Percentiles rank a stretch among this genome's conserved stretches.
Evolutionary conservation across 2,329 filamentous ascomycete genomes (phyloP).

Genomic region (Eutypa lata): DNA sequence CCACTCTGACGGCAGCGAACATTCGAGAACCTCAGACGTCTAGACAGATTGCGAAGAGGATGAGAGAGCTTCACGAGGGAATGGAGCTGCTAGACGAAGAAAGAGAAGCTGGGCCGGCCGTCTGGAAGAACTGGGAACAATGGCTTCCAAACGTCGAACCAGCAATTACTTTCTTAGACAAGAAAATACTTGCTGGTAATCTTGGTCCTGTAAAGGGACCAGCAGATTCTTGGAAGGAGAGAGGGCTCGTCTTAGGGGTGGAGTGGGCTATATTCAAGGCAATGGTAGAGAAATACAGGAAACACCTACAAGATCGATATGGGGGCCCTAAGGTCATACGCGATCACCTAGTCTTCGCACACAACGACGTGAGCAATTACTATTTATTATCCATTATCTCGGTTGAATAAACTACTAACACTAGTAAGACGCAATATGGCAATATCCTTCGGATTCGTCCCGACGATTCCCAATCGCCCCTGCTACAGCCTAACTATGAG

Average conservation of each 20-base stretch:
- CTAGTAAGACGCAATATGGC: conserved; percentile 86
- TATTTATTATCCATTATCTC: neutral
- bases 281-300: conserved; percentile 73
- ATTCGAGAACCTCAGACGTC: conserved; percentile 80
- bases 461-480: conserved; percentile 73
- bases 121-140: conserved; percentile 93
- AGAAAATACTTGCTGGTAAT: conserved; percentile 52
- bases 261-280: conserved; percentile 77
- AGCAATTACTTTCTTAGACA: conserved; percentile 54
- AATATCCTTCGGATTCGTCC: conserved; percentile 79
- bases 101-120: conserved; percentile 71
- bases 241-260: conserved; percentile 77
- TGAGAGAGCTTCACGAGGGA: conserved; percentile 93
- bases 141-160: conserved; percentile 70
- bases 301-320: conserved; percentile 69
- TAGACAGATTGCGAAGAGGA: conserved; percentile 91
- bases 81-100: conserved; percentile 82
- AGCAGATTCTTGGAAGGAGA: conserved; percentile 58
- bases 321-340: conserved; percentile 65
- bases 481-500: conserved; percentile 84
- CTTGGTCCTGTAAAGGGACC: conserved; percentile 23
- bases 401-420: conserved; percentile 5
- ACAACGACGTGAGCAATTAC: conserved; percentile 75
- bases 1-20: conserved; percentile 72
- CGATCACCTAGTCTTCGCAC: conserved; percentile 83